phyloP scores from a whole-genome alignment of 2,329 filamentous ascomycete species.

The Acephala macrosclerotiorum region DNA sequence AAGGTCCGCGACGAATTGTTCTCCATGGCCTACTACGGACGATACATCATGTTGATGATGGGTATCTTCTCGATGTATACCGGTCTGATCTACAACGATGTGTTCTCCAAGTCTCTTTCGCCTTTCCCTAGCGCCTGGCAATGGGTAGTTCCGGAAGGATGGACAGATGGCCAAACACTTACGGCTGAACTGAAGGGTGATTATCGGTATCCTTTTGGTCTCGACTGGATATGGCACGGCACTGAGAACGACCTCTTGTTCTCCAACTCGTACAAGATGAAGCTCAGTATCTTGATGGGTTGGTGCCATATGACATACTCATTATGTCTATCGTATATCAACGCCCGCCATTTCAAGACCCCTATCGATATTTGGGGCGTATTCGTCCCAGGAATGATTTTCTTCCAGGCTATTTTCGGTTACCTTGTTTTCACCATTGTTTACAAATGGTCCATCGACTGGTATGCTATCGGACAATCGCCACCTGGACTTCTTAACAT shows the following conservation, averaged over 20 bases:
- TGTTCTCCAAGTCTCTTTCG: conserved; percentile 92
- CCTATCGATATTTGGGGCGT: conserved; percentile 97
- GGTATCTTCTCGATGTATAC: conserved; percentile 96
- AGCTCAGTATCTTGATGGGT: conserved; percentile 96
- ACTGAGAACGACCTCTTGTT: conserved; percentile 95
- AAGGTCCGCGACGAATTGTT: conserved; percentile 95
- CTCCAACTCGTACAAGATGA: conserved; percentile 99
- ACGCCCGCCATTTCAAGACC: conserved; percentile 92
- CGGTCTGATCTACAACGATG: conserved; percentile 96
- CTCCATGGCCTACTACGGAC: conserved; percentile 98
- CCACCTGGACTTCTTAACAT: conserved; percentile 96
- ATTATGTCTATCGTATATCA: conserved; percentile 89
- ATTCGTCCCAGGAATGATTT: conserved; percentile 98
- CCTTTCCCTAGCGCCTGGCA: conserved; percentile 91
- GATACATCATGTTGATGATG: conserved; percentile 99
- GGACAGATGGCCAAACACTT: conserved; percentile 69
- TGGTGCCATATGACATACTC: conserved; percentile 99
- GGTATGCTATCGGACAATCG: conserved; percentile 67
- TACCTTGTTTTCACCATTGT: conserved; percentile 94
- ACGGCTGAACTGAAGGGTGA: conserved; percentile 69
- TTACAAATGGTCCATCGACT: conserved; percentile 97
- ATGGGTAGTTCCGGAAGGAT: conserved; percentile 67
- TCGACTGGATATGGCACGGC: conserved; percentile 97
- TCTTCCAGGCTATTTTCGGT: conserved; percentile 98
- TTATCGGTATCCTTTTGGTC: conserved; percentile 93